Conservation (phyloP, 768 basidiomycete species). For the Tulasnella sp. region DNA sequence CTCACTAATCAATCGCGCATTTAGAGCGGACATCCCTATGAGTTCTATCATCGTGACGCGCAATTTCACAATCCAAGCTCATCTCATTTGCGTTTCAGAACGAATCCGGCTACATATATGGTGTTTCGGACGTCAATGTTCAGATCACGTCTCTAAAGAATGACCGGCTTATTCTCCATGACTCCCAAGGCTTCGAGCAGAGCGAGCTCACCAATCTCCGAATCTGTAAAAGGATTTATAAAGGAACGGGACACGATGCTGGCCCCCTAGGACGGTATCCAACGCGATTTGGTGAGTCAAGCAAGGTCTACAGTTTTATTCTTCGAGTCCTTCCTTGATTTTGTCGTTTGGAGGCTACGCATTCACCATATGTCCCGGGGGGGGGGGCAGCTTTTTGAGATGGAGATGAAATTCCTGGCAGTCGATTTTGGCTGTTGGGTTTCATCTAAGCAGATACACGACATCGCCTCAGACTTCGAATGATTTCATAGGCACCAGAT, state of each 20-base stretch:
- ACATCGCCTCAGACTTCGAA: too few species aligned
- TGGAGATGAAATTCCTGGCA: conserved; percentile 24
- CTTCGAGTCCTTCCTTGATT: neutral
- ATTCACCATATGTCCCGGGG: conserved; percentile 24
- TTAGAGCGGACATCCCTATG: conserved; percentile 22
- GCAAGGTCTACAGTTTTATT: neutral
- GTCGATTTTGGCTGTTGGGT: conserved; percentile 10
- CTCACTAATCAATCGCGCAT: conserved; percentile 24
- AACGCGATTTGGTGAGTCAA: conserved; percentile 25
- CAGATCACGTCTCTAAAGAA: conserved; percentile 23
- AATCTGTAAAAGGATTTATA: conserved; percentile 24
- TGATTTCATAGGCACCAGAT: too few species aligned
- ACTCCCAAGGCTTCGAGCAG: conserved; percentile 27
- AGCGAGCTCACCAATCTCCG: conserved; percentile 22
- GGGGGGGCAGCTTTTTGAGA: conserved; percentile 23
- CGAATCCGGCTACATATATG: conserved; percentile 21
- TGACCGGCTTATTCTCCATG: conserved; percentile 26
- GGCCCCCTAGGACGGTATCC: conserved; percentile 19
- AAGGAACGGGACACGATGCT: conserved; percentile 10
- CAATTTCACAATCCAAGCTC: neutral
- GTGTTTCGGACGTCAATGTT: conserved; percentile 22
- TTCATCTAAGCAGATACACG: too few species aligned
- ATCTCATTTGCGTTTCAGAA: neutral
- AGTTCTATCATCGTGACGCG: neutral
- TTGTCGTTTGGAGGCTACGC: conserved; percentile 24